Evolutionary conservation across 345 rosid species (phyloP).

Genomic region (Excoecaria agallocha): DNA sequence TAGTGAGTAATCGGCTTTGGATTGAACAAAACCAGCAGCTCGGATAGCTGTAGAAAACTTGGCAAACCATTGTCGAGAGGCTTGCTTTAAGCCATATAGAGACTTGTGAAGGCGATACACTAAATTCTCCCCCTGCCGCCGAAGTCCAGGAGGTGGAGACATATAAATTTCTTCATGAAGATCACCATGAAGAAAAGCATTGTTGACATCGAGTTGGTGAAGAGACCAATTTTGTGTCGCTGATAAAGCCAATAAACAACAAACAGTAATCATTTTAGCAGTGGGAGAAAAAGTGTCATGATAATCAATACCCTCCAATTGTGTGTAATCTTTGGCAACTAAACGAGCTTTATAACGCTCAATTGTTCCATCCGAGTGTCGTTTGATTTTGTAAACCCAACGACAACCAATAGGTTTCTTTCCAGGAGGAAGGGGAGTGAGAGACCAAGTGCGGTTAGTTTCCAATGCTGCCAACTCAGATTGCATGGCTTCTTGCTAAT

Average conservation of each 20-base stretch:
- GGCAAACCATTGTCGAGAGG: too few species aligned
- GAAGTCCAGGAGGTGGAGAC: background rate
- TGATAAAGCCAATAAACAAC: background rate
- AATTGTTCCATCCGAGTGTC: background rate
- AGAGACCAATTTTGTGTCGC: background rate
- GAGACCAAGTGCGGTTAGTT: background rate
- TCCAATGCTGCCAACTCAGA: background rate
- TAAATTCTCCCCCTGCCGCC: background rate
- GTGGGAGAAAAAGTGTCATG: background rate
- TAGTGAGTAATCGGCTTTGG: too few species aligned
- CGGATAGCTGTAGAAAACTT: too few species aligned
- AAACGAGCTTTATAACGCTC: background rate
- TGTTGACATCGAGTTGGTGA: background rate
- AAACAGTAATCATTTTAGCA: background rate
- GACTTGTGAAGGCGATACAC: too few species aligned
- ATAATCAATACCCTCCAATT: background rate
- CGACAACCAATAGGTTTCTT: background rate
- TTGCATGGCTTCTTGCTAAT: background rate
- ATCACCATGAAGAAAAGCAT: constrained; percentile 1
- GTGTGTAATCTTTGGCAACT: background rate
- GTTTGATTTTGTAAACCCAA: background rate
- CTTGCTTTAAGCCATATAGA: too few species aligned
- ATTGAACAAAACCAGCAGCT: too few species aligned
- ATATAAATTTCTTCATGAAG: background rate
- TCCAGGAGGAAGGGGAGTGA: background rate